These are phyloP conservation scores for Brasenia schreberi DNA, from an alignment of 164 flowering plant species.

Conservation along the genomic window DNA sequence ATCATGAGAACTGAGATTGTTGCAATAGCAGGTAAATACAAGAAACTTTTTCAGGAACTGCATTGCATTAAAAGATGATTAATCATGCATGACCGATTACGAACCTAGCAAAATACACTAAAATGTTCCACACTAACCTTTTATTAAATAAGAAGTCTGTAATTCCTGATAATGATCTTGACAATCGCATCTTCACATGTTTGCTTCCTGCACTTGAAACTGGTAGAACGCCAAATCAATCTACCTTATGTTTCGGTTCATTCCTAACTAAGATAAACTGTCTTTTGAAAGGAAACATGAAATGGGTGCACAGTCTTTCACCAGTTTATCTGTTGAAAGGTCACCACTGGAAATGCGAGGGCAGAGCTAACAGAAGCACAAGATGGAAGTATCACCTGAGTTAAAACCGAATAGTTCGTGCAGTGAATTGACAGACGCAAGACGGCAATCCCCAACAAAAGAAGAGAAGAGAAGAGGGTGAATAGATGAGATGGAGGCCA, in stretches of 20 bases:
- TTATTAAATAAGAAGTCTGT: constrained; percentile 51
- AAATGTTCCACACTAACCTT: constrained; percentile 29
- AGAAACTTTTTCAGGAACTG: no score
- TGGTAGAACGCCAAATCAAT: neutral
- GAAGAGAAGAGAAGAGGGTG: neutral
- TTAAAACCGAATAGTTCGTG: neutral
- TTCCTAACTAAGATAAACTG: neutral
- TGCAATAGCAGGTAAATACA: no score
- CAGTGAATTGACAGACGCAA: neutral
- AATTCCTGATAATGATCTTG: constrained; percentile 46
- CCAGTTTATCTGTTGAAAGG: neutral
- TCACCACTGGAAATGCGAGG: neutral
- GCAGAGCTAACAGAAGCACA: neutral
- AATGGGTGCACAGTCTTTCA: neutral
- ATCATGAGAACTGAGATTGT: no score
- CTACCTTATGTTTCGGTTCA: neutral
- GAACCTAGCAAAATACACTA: neutral
- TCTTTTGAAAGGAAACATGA: neutral
- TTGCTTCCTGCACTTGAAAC: constrained; percentile 25
- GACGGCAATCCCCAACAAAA: constrained; percentile 1
- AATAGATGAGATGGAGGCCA: constrained; percentile 1
- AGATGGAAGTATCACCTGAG: neutral
- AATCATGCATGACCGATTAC: neutral
- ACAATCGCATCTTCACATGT: constrained; percentile 35
- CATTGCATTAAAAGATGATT: no score